These are phyloP conservation scores for Triglochin maritima DNA, from an alignment of 106 monocot genomes.

Conservation along the genomic window DNA sequence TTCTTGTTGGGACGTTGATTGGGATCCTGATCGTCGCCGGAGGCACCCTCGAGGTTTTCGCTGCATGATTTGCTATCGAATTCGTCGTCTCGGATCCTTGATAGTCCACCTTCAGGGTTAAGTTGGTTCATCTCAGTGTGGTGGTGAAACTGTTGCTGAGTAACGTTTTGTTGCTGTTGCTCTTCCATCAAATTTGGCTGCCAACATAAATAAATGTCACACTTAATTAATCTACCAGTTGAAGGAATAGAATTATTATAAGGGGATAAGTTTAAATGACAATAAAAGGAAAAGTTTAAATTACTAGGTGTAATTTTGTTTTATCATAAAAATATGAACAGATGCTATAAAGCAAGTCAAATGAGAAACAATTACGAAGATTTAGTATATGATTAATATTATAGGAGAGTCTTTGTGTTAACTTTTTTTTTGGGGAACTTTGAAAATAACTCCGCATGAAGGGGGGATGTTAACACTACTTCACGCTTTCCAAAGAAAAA, in stretches of 20 bases:
- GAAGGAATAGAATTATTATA: background rate
- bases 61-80: conserved; percentile 82
- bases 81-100: conserved; percentile 35
- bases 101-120: conserved; percentile 16
- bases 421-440: too few species aligned
- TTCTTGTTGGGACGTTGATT: conserved; percentile 60
- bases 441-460: too few species aligned
- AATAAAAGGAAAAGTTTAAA: too few species aligned
- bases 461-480: too few species aligned
- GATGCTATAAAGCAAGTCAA: background rate
- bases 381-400: background rate
- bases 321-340: background rate
- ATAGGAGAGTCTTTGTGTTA: too few species aligned
- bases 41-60: conserved; percentile 69
- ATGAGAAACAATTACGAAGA: background rate
- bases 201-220: background rate
- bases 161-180: conserved; percentile 7
- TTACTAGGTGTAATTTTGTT: background rate
- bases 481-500: too few species aligned
- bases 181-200: conserved; percentile 5
- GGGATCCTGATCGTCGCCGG: conserved; percentile 74
- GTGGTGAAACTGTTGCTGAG: conserved; percentile 28
- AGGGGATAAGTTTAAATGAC: background rate
- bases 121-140: conserved; percentile 21
- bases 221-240: background rate